Evolutionary conservation across 2,329 filamentous ascomycete genomes (phyloP).

Genomic region (Talaromyces sp.): DNA sequence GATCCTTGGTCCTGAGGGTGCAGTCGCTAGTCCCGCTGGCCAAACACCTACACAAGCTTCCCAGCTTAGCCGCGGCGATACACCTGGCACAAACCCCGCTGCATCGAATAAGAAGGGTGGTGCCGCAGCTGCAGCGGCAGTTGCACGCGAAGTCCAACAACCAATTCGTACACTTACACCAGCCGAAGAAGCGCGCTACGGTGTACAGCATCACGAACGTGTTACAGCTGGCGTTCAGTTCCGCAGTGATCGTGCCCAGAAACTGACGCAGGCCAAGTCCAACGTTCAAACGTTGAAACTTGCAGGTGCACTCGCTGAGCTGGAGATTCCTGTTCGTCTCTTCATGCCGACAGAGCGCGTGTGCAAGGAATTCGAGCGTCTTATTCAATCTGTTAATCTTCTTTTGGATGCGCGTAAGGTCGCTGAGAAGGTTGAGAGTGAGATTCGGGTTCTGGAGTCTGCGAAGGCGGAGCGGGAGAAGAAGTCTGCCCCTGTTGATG

Average conservation of each 20-base stretch:
- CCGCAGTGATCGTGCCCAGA: conserved; percentile 64
- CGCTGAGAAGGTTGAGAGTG: conserved; percentile 51
- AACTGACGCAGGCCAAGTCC: conserved; percentile 54
- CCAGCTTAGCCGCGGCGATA: conserved; percentile 41
- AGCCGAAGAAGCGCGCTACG: conserved; percentile 77
- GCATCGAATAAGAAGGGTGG: conserved; percentile 41
- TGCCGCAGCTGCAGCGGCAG: conserved; percentile 26
- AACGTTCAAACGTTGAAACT: conserved; percentile 55
- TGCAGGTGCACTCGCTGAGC: conserved; percentile 49
- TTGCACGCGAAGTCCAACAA: conserved; percentile 42
- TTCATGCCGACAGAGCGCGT: conserved; percentile 55
- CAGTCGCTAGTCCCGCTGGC: conserved; percentile 54
- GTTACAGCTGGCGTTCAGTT: conserved; percentile 85
- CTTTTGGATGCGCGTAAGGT: conserved; percentile 53
- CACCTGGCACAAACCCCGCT: conserved; percentile 32
- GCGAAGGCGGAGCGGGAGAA: conserved; percentile 45
- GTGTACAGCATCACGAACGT: conserved; percentile 82
- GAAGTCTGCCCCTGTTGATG: conserved; percentile 31
- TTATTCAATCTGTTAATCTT: conserved; percentile 51
- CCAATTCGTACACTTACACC: conserved; percentile 72
- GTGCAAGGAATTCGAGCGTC: conserved; percentile 53
- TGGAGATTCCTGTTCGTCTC: conserved; percentile 50
- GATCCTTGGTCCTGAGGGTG: conserved; percentile 62
- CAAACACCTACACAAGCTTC: conserved; percentile 51
- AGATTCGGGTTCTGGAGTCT: conserved; percentile 51